phyloP scores from a whole-genome alignment of 2,329 filamentous ascomycete species.

The Hypoxylon sp. region DNA sequence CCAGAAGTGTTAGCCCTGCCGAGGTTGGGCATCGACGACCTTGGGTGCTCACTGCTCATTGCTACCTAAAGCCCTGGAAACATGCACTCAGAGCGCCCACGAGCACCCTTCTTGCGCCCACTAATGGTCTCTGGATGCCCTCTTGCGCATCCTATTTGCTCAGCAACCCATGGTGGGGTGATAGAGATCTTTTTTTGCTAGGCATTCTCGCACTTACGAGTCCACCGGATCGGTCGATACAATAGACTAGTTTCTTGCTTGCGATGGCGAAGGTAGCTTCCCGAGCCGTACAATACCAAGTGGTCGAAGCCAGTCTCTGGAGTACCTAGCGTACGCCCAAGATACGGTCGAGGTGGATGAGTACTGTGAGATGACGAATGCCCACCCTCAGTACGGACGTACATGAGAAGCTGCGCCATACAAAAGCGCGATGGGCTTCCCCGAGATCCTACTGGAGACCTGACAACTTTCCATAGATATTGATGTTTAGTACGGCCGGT shows the following conservation, averaged over 20 bases:
- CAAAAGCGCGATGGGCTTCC: constrained; percentile 39
- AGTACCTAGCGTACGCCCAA: constrained; percentile 34
- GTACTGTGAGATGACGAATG: constrained; percentile 43
- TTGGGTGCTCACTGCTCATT: constrained; percentile 48
- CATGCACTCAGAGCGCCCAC: constrained; percentile 41
- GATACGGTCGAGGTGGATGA: constrained; percentile 40
- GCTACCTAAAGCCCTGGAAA: constrained; percentile 46
- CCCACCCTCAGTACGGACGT: constrained; percentile 26
- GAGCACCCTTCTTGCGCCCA: constrained; percentile 39
- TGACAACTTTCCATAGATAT: constrained; percentile 30
- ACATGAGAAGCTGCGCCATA: constrained; percentile 34
- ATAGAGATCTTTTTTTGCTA: constrained; percentile 42
- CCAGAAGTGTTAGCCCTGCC: constrained; percentile 41
- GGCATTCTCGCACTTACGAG: constrained; percentile 46
- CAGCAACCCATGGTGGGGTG: constrained; percentile 44
- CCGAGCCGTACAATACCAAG: constrained; percentile 37
- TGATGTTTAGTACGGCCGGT: constrained; percentile 31
- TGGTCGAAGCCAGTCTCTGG: constrained; percentile 37
- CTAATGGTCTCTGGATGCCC: constrained; percentile 40
- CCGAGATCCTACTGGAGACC: constrained; percentile 39
- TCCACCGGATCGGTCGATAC: constrained; percentile 49
- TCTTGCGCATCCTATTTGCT: constrained; percentile 48
- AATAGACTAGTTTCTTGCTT: constrained; percentile 41
- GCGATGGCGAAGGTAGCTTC: constrained; percentile 33
- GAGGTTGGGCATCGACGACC: constrained; percentile 50